phyloP scores from a whole-genome alignment of 805 yeast genomes.

The Hanseniaspora thailandica region DNA sequence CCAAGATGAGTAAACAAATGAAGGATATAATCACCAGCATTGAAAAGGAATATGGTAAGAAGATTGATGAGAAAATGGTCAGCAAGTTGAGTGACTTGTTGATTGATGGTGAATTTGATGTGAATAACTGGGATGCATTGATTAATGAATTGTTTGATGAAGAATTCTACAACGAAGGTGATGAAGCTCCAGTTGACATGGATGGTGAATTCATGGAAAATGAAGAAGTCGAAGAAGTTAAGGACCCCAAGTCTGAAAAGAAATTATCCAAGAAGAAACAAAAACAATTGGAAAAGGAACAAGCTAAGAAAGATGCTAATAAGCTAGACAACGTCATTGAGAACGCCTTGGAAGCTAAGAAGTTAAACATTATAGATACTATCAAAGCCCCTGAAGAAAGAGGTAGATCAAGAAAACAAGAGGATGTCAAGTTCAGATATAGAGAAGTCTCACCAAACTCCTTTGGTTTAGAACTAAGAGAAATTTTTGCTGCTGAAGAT shows the following conservation, averaged over 20 bases:
- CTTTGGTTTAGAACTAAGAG: slow-evolving; percentile 74
- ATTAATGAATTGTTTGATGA: slow-evolving; percentile 80
- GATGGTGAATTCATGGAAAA: slow-evolving; percentile 30
- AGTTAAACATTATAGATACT: slow-evolving; percentile 53
- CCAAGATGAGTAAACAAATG: slow-evolving; percentile 33
- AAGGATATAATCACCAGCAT: slow-evolving; percentile 46
- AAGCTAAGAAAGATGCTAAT: slow-evolving; percentile 51
- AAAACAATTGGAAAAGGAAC: slow-evolving; percentile 44
- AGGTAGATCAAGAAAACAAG: slow-evolving; percentile 42
- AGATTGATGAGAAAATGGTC: slow-evolving; percentile 44
- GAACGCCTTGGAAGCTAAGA: slow-evolving; percentile 63
- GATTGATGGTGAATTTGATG: slow-evolving; percentile 83
- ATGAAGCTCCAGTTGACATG: slow-evolving; percentile 41
- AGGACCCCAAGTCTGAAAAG: slow-evolving; percentile 21
- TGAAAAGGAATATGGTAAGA: slow-evolving; percentile 35
- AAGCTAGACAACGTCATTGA: slow-evolving; percentile 58
- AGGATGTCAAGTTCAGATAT: slow-evolving; percentile 53
- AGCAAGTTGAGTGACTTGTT: slow-evolving; percentile 63
- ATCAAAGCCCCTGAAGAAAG: slow-evolving; percentile 45
- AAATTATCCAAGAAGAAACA: slow-evolving; percentile 41
- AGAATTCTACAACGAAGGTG: slow-evolving; percentile 54
- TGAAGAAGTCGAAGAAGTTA: slow-evolving; percentile 28
- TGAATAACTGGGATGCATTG: slow-evolving; percentile 79
- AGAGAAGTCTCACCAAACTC: slow-evolving; percentile 93
- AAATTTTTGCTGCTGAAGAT: slow-evolving; percentile 84